phyloP scores from a whole-genome alignment of 1,139 yeast species.

The Saccharomyces uvarum region DNA sequence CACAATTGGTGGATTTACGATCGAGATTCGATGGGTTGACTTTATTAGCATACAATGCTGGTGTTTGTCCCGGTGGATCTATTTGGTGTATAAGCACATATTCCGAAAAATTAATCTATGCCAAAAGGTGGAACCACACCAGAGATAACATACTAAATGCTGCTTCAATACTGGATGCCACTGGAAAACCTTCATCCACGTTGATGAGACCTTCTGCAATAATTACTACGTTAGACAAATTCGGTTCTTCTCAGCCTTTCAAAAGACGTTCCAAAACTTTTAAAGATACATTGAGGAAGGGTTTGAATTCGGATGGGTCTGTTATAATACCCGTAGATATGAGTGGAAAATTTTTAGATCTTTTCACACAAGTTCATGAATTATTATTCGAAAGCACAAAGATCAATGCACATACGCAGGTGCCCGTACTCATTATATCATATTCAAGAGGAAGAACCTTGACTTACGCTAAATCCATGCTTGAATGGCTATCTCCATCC shows the following conservation, averaged over 20 bases:
- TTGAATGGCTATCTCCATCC: constrained; percentile 91
- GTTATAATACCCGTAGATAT: constrained; percentile 76
- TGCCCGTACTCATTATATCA: constrained; percentile 69
- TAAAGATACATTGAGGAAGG: constrained; percentile 54
- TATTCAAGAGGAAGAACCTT: constrained; percentile 74
- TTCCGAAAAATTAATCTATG: constrained; percentile 73
- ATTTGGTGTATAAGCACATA: constrained; percentile 68
- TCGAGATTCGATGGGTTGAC: constrained; percentile 54
- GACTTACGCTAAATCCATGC: constrained; percentile 76
- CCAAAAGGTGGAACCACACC: constrained; percentile 94
- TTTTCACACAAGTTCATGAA: constrained; percentile 61
- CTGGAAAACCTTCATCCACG: constrained; percentile 52
- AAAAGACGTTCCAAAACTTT: constrained; percentile 59
- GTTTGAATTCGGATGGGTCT: constrained; percentile 50
- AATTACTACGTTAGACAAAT: constrained; percentile 54
- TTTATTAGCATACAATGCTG: constrained; percentile 82
- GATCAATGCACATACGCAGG: constrained; percentile 23
- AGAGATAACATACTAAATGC: constrained; percentile 76
- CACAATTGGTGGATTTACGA: constrained; percentile 60
- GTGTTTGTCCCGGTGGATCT: constrained; percentile 86
- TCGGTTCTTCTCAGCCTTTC: constrained; percentile 62
- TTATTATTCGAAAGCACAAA: constrained; percentile 30
- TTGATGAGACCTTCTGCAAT: constrained; percentile 76
- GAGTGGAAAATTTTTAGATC: constrained; percentile 77
- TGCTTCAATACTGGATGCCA: constrained; percentile 56